Evolutionary conservation across 257 asterid genomes (phyloP).

Genomic region (Gardenia jasminoides): DNA sequence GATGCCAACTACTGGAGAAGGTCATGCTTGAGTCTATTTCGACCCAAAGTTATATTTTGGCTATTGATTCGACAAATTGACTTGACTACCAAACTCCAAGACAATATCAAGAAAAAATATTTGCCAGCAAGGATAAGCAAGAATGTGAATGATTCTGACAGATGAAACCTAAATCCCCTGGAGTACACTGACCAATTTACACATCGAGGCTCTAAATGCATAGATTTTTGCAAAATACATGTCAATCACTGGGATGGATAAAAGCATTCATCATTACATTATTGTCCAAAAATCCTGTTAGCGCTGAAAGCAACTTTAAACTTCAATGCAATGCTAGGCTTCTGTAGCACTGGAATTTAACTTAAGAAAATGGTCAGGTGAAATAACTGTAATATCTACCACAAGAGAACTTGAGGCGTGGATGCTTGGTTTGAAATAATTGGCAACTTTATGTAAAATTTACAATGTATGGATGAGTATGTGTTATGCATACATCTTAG

Average conservation of each 20-base stretch:
- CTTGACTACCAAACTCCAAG: background rate
- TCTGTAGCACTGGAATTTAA: background rate
- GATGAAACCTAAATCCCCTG: background rate
- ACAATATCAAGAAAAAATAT: too few relatives aligned
- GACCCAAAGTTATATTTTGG: background rate
- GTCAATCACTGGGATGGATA: background rate
- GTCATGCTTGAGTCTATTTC: background rate
- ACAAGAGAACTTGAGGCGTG: background rate
- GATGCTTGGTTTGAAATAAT: background rate
- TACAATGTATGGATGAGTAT: background rate
- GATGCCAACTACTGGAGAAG: background rate
- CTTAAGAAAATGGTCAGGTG: background rate
- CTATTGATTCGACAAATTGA: background rate
- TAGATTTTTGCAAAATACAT: background rate
- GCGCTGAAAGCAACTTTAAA: background rate
- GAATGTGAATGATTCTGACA: background rate
- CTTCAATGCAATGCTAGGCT: background rate
- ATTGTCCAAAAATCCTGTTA: constrained; percentile 14
- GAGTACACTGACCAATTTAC: background rate
- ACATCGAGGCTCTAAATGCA: background rate
- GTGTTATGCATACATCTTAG: background rate
- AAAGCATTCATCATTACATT: too few relatives aligned
- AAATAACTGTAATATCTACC: background rate
- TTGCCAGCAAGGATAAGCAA: background rate
- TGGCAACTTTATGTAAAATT: too few relatives aligned